phyloP scores from a whole-genome alignment of 2,329 filamentous ascomycete species.

The Trichoderma sp. region DNA sequence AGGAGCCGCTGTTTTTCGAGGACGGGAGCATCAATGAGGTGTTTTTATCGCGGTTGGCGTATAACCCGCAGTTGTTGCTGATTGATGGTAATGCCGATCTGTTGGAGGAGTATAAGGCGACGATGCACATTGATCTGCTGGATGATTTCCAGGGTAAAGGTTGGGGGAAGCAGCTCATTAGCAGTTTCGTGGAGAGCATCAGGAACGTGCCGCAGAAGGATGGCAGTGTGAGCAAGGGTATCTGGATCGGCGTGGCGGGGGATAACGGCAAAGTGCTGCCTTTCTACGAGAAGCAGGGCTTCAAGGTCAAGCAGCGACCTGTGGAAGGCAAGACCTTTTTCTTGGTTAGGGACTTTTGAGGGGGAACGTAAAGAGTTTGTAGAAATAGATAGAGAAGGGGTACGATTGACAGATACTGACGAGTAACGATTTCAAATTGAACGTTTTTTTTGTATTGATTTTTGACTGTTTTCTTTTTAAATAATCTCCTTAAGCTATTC shows the following conservation, averaged over 20 bases:
- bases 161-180: slow-evolving; percentile 47
- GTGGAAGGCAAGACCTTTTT: slow-evolving; percentile 39
- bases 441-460: neutral
- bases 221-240: slow-evolving; percentile 33
- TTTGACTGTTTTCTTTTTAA: neutral
- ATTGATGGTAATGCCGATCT: slow-evolving; percentile 38
- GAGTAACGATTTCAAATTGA: neutral
- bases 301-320: slow-evolving; percentile 41
- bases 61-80: slow-evolving; percentile 44
- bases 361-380: neutral
- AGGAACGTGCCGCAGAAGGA: slow-evolving; percentile 24
- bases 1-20: slow-evolving; percentile 35
- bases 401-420: neutral
- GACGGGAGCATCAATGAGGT: slow-evolving; percentile 30
- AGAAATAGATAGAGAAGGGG: neutral
- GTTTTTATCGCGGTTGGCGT: slow-evolving; percentile 45
- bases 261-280: slow-evolving; percentile 51
- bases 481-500: neutral
- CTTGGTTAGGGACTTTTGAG: slow-evolving; percentile 43
- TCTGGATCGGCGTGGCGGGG: slow-evolving; percentile 46
- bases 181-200: slow-evolving; percentile 44
- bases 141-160: slow-evolving; percentile 43
- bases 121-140: slow-evolving; percentile 53
- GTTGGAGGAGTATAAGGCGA: slow-evolving; percentile 42
- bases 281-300: slow-evolving; percentile 52